These are phyloP conservation scores for Musa itinerans DNA, from an alignment of 176 grass and related monocot genomes.

Conservation along the genomic window DNA sequence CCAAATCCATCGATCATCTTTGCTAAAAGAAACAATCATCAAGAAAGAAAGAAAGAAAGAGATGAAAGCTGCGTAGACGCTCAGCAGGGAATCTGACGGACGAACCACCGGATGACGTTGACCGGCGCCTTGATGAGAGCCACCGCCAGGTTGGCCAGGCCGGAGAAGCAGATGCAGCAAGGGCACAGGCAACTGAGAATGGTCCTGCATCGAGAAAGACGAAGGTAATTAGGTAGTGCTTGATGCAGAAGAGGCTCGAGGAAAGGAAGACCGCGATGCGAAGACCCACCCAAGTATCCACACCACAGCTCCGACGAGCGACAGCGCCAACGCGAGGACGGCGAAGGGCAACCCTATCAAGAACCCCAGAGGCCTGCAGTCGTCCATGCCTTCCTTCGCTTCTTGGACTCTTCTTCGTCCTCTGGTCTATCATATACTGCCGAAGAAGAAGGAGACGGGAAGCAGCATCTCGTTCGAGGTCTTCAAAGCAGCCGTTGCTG, in stretches of 20 bases:
- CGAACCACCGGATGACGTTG: conserved; percentile 48
- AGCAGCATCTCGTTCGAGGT: no score
- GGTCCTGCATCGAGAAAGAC: conserved; percentile 16
- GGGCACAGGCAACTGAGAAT: conserved; percentile 48
- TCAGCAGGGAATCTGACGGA: conserved; percentile 45
- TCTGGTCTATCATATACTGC: no score
- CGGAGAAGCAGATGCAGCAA: conserved; percentile 44
- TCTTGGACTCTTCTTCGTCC: not conserved
- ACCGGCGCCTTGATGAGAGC: conserved; percentile 49
- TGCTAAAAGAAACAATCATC: no score
- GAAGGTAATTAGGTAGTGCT: no score
- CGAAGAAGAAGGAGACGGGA: no score
- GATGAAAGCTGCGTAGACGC: no score
- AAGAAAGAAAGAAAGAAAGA: no score
- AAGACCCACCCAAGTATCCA: conserved; percentile 46
- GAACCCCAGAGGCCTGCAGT: conserved; percentile 45
- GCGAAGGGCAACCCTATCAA: conserved; percentile 49
- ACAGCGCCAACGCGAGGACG: conserved; percentile 37
- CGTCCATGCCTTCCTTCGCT: not conserved
- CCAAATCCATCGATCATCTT: no score
- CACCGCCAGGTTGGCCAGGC: conserved; percentile 34
- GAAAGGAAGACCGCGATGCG: no score
- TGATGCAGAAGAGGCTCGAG: no score
- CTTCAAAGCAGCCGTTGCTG: no score
- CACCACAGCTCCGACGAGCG: conserved; percentile 41